Evolutionary conservation across 306 rosid genomes (phyloP).

Genomic region (Dryas octopetala): DNA sequence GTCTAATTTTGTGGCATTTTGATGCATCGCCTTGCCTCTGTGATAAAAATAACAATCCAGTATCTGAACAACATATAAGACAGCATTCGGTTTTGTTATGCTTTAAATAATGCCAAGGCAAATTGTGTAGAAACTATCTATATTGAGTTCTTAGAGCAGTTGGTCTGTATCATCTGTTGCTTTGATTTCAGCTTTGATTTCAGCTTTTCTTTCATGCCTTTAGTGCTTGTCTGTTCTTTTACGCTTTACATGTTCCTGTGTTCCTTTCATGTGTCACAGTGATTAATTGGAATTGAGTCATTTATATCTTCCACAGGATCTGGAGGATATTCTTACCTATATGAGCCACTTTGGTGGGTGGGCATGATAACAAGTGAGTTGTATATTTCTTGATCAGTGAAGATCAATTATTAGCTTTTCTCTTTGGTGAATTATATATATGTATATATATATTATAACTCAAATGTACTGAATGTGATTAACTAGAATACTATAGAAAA

Average conservation of each 20-base stretch:
- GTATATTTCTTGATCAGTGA: conserved; percentile 13
- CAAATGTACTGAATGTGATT: not conserved
- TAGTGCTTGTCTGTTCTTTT: conserved; percentile 4
- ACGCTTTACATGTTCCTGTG: conserved; percentile 11
- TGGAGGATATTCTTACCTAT: conserved; percentile 97
- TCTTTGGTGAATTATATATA: not conserved
- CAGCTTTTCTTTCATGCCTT: conserved; percentile 5
- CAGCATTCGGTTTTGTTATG: no score
- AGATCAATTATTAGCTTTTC: conserved; percentile 1
- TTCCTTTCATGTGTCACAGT: conserved; percentile 3
- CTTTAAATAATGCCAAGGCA: not conserved
- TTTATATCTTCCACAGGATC: conserved; percentile 57
- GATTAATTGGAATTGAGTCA: conserved; percentile 25
- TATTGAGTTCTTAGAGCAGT: not conserved
- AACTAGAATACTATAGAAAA: not conserved
- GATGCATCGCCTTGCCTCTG: not conserved
- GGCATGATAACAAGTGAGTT: conserved; percentile 99
- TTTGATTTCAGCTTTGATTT: not conserved
- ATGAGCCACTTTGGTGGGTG: conserved; percentile 99
- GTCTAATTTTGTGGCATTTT: not conserved
- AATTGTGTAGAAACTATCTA: not conserved
- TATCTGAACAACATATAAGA: not conserved
- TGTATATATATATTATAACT: not conserved
- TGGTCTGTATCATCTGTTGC: not conserved
- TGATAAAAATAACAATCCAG: not conserved